Conservation (phyloP, 2,329 filamentous ascomycete species). For the Polychaeton citri region DNA sequence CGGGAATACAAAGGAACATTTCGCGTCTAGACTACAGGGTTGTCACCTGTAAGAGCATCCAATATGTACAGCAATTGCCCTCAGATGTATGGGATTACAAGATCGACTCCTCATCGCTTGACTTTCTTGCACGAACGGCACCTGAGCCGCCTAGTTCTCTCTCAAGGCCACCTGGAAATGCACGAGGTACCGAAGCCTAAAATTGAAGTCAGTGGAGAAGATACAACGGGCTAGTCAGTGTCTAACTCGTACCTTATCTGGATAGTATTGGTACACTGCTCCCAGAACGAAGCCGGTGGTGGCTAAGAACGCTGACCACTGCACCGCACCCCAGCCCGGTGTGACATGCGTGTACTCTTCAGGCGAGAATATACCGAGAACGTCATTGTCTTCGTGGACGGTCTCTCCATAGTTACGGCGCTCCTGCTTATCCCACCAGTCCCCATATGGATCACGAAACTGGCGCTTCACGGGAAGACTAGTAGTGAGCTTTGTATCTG, state of each 20-base stretch:
- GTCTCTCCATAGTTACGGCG: constrained; percentile 94
- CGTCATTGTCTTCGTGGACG: constrained; percentile 91
- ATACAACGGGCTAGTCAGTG: not conserved
- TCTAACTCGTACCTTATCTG: constrained; percentile 25
- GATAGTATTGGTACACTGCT: constrained; percentile 27
- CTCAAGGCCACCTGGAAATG: constrained; percentile 34
- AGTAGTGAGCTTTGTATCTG: constrained; percentile 49
- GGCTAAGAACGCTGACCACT: constrained; percentile 23
- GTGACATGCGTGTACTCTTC: constrained; percentile 80
- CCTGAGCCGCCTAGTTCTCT: constrained; percentile 33
- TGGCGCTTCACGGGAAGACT: constrained; percentile 61
- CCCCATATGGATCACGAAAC: constrained; percentile 80
- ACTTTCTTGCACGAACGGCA: constrained; percentile 20
- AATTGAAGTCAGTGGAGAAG: constrained; percentile 1
- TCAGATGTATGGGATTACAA: not conserved
- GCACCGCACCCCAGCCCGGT: constrained; percentile 56
- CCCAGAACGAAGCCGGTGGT: constrained; percentile 27
- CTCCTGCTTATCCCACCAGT: constrained; percentile 98
- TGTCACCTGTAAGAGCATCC: not conserved
- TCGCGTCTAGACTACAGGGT: not conserved
- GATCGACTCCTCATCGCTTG: constrained; percentile 7
- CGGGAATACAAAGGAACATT: not conserved
- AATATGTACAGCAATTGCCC: not conserved
- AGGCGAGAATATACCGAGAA: constrained; percentile 76
- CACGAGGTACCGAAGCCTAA: constrained; percentile 28